Base-by-base conservation (phyloP, 108 stramenopile species). In the Cylindrotheca fusiformis region DNA sequence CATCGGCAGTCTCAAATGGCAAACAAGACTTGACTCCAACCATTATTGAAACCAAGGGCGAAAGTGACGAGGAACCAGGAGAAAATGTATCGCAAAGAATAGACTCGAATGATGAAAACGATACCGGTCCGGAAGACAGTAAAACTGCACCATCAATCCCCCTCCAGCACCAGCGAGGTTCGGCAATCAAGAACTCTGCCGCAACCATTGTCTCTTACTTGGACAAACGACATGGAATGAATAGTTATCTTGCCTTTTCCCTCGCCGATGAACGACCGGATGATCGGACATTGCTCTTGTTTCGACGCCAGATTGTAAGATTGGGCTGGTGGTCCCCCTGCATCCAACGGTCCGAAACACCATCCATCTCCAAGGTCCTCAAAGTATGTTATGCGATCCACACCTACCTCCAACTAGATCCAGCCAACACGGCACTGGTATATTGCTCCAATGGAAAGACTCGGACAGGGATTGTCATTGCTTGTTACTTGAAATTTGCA, bases 361-460 rank as follows among this genome's bases (percentile, higher is more conserved):
- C 88, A 8, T 72, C 81, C 27, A 60, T 90, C 24, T 45, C 78
- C 19, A 60, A 67, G 24, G 47, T 93, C 12, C 63, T 88, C 52
- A 69, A 84, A 18, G 75, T 82, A 17, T 88, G 87, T 50, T 93
- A 90, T 60, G 74, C 79, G 0, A 52, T 93, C 2, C 81, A 87
- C 55, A 83, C 88, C 33, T 93, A 84, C 58, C 60, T 89, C 17
- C 60, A 69, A 5, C 46, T 83, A 14, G 65, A 78, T 32, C 56
- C 70, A 6, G 41, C 58, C 29, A 80, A 82, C 44, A 75, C 91
- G 33, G 87, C 80, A 27, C 71, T 80, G 17, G 61, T 90, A 24
- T 90, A 79, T 69, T 96, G 95, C 67, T 50, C 55, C 58, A 95
- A 95, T 65, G 95, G 93, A 1, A 91, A 93, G 76, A 91, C 95